Conservation (phyloP, 2,329 filamentous ascomycete genomes). For the Fusarium nelsonii region DNA sequence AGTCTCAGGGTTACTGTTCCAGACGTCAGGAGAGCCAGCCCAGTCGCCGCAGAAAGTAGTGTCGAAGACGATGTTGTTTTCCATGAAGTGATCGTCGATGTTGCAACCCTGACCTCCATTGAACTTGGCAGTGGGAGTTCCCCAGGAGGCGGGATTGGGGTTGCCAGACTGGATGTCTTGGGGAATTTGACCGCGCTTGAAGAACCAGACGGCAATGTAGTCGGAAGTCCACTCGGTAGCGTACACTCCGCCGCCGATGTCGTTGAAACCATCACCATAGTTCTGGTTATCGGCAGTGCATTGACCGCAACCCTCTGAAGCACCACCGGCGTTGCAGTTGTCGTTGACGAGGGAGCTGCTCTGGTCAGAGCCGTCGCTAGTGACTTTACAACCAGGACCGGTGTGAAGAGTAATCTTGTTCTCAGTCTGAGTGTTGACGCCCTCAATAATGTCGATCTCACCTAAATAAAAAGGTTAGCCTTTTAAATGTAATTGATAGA, state of each 20-base stretch:
- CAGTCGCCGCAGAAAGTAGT: conserved; percentile 90
- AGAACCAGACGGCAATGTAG: conserved; percentile 85
- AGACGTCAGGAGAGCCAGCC: conserved; percentile 75
- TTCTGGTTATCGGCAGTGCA: conserved; percentile 63
- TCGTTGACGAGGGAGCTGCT: conserved; percentile 60
- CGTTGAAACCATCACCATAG: conserved; percentile 80
- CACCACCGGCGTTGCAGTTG: conserved; percentile 69
- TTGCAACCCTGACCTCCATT: conserved; percentile 74
- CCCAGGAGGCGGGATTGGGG: conserved; percentile 78
- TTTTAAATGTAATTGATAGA: too few relatives aligned
- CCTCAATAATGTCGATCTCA: conserved; percentile 86
- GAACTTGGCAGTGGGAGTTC: conserved; percentile 76
- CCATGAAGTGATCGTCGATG: conserved; percentile 75
- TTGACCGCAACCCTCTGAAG: conserved; percentile 71
- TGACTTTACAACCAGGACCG: conserved; percentile 68
- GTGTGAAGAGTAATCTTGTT: conserved; percentile 79
- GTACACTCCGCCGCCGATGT: conserved; percentile 75
- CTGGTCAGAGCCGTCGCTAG: conserved; percentile 60
- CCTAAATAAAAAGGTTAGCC: too few relatives aligned
- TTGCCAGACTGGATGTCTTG: conserved; percentile 68
- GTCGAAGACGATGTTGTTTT: conserved; percentile 83
- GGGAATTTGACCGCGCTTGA: conserved; percentile 75
- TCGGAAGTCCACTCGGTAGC: conserved; percentile 80
- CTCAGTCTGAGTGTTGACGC: conserved; percentile 72
- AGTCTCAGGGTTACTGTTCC: conserved; percentile 69